phyloP scores from a whole-genome alignment of 1,139 yeast species.

The Scheffersomyces parashehatae region DNA sequence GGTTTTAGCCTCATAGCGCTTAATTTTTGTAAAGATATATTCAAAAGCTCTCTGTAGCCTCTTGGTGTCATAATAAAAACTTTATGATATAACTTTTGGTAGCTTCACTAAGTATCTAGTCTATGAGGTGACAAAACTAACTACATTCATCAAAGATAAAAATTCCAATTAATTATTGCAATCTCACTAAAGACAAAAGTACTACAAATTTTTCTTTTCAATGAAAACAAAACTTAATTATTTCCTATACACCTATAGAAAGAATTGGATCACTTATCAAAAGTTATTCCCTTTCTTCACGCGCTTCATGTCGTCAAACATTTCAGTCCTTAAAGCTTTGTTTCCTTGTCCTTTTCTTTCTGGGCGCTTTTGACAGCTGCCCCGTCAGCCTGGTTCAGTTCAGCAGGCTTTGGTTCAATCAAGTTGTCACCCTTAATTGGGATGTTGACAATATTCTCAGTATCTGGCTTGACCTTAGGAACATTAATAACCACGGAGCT shows the following conservation, averaged over 20 bases:
- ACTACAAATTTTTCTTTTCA: neutral
- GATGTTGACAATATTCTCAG: constrained; percentile 16
- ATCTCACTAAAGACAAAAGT: neutral
- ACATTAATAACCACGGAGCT: constrained; percentile 21
- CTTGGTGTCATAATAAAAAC: too few species aligned
- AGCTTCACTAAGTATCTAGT: too few species aligned
- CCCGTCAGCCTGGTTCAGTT: neutral
- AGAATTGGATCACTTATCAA: neutral
- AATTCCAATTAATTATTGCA: too few species aligned
- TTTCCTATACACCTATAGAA: neutral
- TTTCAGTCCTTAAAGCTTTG: too few species aligned
- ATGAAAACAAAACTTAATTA: neutral
- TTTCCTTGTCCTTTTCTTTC: neutral
- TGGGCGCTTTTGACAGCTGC: neutral
- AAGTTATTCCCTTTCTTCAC: neutral
- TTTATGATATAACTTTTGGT: too few species aligned
- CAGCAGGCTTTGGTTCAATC: neutral
- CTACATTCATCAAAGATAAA: too few species aligned
- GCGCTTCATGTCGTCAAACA: too few species aligned
- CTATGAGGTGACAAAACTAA: too few species aligned
- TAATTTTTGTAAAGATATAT: too few species aligned
- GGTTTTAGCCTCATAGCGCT: too few species aligned
- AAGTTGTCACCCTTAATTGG: neutral
- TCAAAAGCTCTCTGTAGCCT: too few species aligned
- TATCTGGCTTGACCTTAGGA: constrained; percentile 26